Base-by-base conservation (phyloP, 768 basidiomycete genomes). In the Fistulinella prunicolor region DNA sequence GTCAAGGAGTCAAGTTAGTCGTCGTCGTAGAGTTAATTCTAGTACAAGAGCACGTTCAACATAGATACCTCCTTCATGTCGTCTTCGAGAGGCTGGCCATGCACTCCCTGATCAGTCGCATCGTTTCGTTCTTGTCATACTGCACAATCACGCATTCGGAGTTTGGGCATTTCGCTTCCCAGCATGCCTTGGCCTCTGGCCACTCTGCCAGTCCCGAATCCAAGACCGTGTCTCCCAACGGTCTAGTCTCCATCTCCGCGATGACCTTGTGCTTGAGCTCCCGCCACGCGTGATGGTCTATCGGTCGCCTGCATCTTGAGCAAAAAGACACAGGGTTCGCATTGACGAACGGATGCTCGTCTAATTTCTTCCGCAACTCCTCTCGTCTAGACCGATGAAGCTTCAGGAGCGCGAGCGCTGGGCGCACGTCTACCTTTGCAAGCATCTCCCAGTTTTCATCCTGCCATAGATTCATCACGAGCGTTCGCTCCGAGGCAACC, bases 271-370 rank as follows among this genome's bases (percentile, higher is more conserved):
- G 72, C 58, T 84, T 85, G 46, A 85, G 70, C 59, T 83, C 80
- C 55, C 80, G 71, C 83, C 83, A 84, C 6, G 80, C 79, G 44
- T 76, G 72, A 60, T 85, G 81, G 51, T 80, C 77, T 35, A 80
- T 75, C 17, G 56, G 34, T 3, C 64, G 63, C 30, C 73, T 67
- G 61, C 83, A 85, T 37, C 75, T 66, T 22, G 73, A 70, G 55
- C 83, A 85, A 17, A 26, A 47, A 3, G 62, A 47, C 39, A 29
- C 5, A 3, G 79, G 79, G 24, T 59, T 74, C 19, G 73, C 65
- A 23, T 65, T 66, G 32, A 85, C 80, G 63, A 85, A 85, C 3
- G 83, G 83, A 1, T 80, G 70, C 28, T 78, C 73, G 53, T 80
- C 70, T 4, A 85, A 69, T 26, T 76, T 73, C 50, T 63, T 62